These are phyloP conservation scores for Daldinia loculata DNA, from an alignment of 495 filamentous ascomycete genomes.

Conservation along the genomic window DNA sequence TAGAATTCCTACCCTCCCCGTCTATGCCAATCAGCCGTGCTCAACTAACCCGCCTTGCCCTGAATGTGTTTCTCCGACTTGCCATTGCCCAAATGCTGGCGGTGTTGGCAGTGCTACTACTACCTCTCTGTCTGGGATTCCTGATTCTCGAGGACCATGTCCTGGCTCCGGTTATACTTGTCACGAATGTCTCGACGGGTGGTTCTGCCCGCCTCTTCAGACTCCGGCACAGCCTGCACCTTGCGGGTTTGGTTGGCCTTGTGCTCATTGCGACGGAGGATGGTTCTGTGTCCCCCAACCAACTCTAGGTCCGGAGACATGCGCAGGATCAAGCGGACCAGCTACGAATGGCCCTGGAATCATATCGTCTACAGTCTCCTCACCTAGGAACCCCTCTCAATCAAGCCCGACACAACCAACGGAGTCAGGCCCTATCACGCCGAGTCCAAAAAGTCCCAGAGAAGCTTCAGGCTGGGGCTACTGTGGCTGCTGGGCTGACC, in stretches of 20 bases:
- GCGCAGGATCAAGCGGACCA: constrained; percentile 22
- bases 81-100: constrained; percentile 39
- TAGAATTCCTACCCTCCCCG: constrained; percentile 31
- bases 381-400: constrained; percentile 1
- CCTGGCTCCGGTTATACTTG: constrained; percentile 53
- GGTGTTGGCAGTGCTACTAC: background rate
- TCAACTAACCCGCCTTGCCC: constrained; percentile 29
- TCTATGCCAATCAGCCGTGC: constrained; percentile 27
- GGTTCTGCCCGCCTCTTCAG: constrained; percentile 54
- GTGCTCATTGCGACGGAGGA: constrained; percentile 49
- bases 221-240: constrained; percentile 53
- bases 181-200: constrained; percentile 52
- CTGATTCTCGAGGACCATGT: constrained; percentile 45
- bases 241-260: constrained; percentile 55
- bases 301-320: constrained; percentile 29
- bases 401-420: constrained; percentile 9
- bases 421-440: constrained; percentile 8
- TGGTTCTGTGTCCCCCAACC: constrained; percentile 52
- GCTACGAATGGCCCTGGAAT: constrained; percentile 24
- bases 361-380: constrained; percentile 22
- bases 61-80: constrained; percentile 29
- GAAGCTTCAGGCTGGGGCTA: constrained; percentile 59
- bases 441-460: constrained; percentile 28
- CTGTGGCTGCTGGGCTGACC: constrained; percentile 65
- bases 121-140: constrained; percentile 23